Evolutionary conservation across 495 filamentous ascomycete species (phyloP), one percentile per base, ranked within the genome.

Genomic region (Aspergillus hancockii): DNA sequence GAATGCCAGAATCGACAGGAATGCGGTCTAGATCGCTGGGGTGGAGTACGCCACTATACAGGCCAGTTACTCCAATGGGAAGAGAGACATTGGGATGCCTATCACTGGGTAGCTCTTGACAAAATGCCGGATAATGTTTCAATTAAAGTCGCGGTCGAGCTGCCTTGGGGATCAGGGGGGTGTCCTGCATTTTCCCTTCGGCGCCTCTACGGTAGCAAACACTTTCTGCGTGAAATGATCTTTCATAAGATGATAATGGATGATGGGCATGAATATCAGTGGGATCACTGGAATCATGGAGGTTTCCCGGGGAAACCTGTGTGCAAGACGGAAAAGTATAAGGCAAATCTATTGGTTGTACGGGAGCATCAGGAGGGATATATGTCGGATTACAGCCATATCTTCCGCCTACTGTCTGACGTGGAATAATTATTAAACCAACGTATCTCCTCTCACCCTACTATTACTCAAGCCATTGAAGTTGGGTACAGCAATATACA

Each of bases 1-100:
- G 52, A 54, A 54, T 54, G 52, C 30, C 52, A 54, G 30, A 54
- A 54, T 54, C 52, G 52, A 54, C 31, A 38, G 52, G 7, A 54
- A 36, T 25, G 23, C 52, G 34, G 32, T 31, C 52, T 54, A 21
- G 52, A 54, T 54, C 30, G 30, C 18, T 38, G 31, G 34, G 52
- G 5, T 36, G 52, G 30, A 40, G 34, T 41, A 54, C 12, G 5
- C 18, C 52, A 54, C 23, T 18, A 54, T 21, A 22, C 30, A 19
- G 52, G 52, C 32, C 52, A 19, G 23, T 25, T 54, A 19, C 6
- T 41, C n/a, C 52, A 16, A 54, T 54, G 31, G 7, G 19, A 38
- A 22, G 34, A 41, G 18, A 25, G 3, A 16, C 5, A 41, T 36
- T 54, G 28, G 52, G n/a, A 40, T 21, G 14, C 10, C 18, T 54